Conservation (phyloP, 768 basidiomycete genomes). For the Plicaturopsis crispa region DNA sequence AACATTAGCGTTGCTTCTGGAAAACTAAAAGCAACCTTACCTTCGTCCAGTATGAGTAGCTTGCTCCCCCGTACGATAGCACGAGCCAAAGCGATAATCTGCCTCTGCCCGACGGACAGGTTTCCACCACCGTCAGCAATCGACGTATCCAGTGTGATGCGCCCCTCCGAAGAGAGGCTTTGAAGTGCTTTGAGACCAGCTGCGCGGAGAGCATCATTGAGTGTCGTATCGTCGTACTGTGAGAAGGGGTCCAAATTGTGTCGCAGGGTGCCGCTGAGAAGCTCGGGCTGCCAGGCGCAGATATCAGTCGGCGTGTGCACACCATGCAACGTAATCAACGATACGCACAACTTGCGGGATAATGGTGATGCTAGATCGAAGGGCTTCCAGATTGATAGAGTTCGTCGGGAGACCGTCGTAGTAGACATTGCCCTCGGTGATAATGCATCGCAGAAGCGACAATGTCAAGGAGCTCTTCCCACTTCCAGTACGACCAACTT, state of each 20-base stretch:
- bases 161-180: conserved; percentile 22
- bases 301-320: conserved; percentile 6
- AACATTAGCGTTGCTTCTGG: not conserved
- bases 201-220: conserved; percentile 40
- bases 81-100: conserved; percentile 51
- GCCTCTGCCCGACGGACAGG: conserved; percentile 52
- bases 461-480: conserved; percentile 49
- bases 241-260: conserved; percentile 56
- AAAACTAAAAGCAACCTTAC: conserved; percentile 13
- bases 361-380: conserved; percentile 48
- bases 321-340: not conserved
- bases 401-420: conserved; percentile 42
- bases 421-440: conserved; percentile 41
- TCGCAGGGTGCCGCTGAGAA: conserved; percentile 49
- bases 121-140: conserved; percentile 38
- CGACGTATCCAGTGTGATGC: conserved; percentile 35
- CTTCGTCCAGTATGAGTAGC: conserved; percentile 52
- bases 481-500: conserved; percentile 53
- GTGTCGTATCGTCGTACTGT: conserved; percentile 42
- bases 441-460: conserved; percentile 46
- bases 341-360: conserved; percentile 46
- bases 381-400: conserved; percentile 41
- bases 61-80: conserved; percentile 53
- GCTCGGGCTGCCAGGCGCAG: conserved; percentile 34
- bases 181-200: conserved; percentile 37